Base-by-base conservation (phyloP, 2,329 filamentous ascomycete species). In the Xylariaceae sp. region DNA sequence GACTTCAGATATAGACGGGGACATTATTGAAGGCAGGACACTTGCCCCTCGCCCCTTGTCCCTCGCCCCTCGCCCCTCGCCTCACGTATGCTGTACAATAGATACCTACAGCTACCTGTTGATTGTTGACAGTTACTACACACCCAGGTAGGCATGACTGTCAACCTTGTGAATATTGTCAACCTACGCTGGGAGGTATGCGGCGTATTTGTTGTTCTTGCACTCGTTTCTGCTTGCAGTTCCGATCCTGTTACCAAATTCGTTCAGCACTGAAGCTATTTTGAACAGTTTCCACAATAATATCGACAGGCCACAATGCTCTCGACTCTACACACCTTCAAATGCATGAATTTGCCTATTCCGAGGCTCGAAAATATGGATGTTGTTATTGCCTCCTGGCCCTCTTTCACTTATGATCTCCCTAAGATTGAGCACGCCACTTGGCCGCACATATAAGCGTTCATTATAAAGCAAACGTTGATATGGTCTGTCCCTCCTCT, bases 231-330 rank as follows among this genome's bases (percentile, higher is more conserved):
- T 46, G 42, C 32, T 48, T 48, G 50, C 44, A 20, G n/a, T 18
- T 40, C 12, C 12, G 12, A 40, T 40, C 19, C 14, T 40, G 29
- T 50, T 40, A 44, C 47, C 9, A 26, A 26, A 26, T 26, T 9
- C 9, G 23, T 26, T 26, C 4, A 26, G 23, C 23, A 26, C 23
- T 26, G 47, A 23, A 46, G 26, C 29, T 50, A 16, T 32, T 41
- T 54, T 50, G 53, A 52, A 40, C 40, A 56, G 46, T 37, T 44
- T 21, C 14, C 23, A 45, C 32, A 32, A 45, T 32, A 20, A 43
- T n/a, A 40, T 45, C 20, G 19, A 32, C 18, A 42, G 9, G 4
- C 4, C 23, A 26, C 23, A 26, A 9, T 26, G 9, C 9, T 4
- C 9, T 26, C 9, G 23, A 26, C 23, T 4, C 23, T 26, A 26